Percentiles rank a stretch among this genome's conserved stretches.
Conservation (phyloP, 495 filamentous ascomycete species). For the Jackrogersella multiformis region DNA sequence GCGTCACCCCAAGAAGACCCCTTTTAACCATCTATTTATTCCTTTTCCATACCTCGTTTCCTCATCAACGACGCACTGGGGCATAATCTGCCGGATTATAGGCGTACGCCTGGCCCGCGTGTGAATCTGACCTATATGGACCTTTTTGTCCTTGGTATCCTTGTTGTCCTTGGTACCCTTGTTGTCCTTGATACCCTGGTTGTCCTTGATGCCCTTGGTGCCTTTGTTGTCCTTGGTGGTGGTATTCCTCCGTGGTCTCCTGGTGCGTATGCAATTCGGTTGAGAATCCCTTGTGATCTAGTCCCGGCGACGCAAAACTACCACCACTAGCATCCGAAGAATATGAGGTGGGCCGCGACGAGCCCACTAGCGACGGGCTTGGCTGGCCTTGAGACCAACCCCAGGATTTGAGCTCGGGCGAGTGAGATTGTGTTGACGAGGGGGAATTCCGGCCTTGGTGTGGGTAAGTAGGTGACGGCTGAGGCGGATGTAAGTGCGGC, state of each 20-base stretch:
- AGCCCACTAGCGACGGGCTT: slow-evolving; percentile 41
- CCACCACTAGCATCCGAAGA: slow-evolving; percentile 42
- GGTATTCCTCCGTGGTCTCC: slow-evolving; percentile 55
- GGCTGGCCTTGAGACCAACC: slow-evolving; percentile 47
- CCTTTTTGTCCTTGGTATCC: no score
- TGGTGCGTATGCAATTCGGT: slow-evolving; percentile 49
- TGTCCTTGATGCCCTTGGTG: no score
- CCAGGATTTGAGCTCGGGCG: slow-evolving; percentile 39
- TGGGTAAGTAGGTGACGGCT: slow-evolving; percentile 26
- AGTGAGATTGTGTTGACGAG: slow-evolving; percentile 47
- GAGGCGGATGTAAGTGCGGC: slow-evolving; percentile 39
- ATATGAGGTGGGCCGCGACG: slow-evolving; percentile 49
- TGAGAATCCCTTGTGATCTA: slow-evolving; percentile 50
- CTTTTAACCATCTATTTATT: background rate
- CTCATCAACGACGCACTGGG: slow-evolving; percentile 30
- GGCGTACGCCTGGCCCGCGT: slow-evolving; percentile 40
- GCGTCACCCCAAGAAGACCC: background rate
- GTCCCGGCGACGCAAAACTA: slow-evolving; percentile 46
- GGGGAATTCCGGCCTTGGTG: slow-evolving; percentile 40
- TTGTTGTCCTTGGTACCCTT: no score
- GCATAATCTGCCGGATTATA: slow-evolving; percentile 60
- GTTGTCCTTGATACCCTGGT: no score
- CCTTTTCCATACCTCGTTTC: background rate
- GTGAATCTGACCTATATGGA: slow-evolving; percentile 35
- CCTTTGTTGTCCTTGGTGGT: no score